Conservation (phyloP, 2,329 filamentous ascomycete genomes). For the Aspergillus amoenus region DNA sequence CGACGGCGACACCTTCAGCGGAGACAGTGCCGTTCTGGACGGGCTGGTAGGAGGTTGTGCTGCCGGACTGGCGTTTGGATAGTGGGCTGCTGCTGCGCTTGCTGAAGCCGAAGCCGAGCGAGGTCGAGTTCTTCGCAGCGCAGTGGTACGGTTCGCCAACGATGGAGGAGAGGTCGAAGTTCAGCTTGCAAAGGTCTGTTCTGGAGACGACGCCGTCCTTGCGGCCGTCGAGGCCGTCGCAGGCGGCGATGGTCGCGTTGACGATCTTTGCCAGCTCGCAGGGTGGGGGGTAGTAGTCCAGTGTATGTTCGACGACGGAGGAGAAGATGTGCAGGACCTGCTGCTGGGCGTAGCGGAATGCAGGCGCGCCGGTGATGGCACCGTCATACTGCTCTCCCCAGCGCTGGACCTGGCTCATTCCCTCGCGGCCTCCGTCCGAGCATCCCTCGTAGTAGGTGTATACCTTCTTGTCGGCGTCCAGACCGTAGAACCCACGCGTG, state of each 20-base stretch:
- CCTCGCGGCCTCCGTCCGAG: slow-evolving; percentile 56
- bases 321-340: slow-evolving; percentile 46
- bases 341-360: slow-evolving; percentile 46
- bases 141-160: slow-evolving; percentile 51
- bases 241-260: slow-evolving; percentile 55
- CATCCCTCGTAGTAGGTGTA: slow-evolving; percentile 56
- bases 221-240: slow-evolving; percentile 56
- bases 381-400: slow-evolving; percentile 51
- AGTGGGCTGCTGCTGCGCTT: slow-evolving; percentile 10
- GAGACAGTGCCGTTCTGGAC: slow-evolving; percentile 33
- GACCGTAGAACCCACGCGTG: slow-evolving; percentile 43
- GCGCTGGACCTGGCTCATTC: slow-evolving; percentile 54
- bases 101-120: slow-evolving; percentile 30
- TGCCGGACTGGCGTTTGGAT: slow-evolving; percentile 17
- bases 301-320: slow-evolving; percentile 39
- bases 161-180: slow-evolving; percentile 48
- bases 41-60: slow-evolving; percentile 26
- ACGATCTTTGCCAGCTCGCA: slow-evolving; percentile 39
- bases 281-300: slow-evolving; percentile 44
- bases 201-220: slow-evolving; percentile 55
- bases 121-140: slow-evolving; percentile 30
- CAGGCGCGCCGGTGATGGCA: slow-evolving; percentile 47
- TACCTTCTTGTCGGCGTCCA: slow-evolving; percentile 24
- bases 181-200: slow-evolving; percentile 48
- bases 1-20: slow-evolving; percentile 32